Conservation (phyloP, 805 yeast species). For the Candida loeiensis region DNA sequence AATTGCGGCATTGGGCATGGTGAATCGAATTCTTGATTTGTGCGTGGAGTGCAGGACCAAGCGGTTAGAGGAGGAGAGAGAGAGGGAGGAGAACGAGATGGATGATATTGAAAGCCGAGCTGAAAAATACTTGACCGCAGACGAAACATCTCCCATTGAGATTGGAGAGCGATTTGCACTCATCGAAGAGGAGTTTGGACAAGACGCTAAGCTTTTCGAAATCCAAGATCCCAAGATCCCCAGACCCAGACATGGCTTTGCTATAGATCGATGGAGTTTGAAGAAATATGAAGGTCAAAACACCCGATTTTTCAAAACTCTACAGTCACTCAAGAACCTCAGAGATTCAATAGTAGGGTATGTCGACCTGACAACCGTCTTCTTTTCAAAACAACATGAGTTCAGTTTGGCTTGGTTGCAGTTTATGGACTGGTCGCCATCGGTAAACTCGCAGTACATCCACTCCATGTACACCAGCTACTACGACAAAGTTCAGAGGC, state of each 20-base stretch:
- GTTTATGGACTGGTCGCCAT: conserved; percentile 3
- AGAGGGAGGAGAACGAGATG: neutral
- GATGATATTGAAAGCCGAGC: neutral
- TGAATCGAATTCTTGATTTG: neutral
- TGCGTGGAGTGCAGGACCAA: neutral
- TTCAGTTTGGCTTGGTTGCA: conserved; percentile 10
- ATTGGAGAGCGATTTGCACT: too few relatives aligned
- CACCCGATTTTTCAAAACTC: too few relatives aligned
- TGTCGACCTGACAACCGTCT: neutral
- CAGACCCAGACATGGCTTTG: too few relatives aligned
- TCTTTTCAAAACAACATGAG: conserved; percentile 4
- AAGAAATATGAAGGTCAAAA: too few relatives aligned
- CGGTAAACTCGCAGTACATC: conserved; percentile 3
- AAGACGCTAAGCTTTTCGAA: too few relatives aligned
- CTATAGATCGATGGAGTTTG: too few relatives aligned
- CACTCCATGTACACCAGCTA: conserved; percentile 11
- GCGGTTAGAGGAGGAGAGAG: neutral
- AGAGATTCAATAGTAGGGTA: neutral
- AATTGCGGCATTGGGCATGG: neutral
- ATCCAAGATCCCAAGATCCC: too few relatives aligned
- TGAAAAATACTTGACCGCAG: too few relatives aligned
- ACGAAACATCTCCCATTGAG: too few relatives aligned
- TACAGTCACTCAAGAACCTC: neutral
- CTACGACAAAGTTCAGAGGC: conserved; percentile 7
- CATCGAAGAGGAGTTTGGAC: too few relatives aligned